Evolutionary conservation across 2,329 filamentous ascomycete species (phyloP).

Genomic region (Setomelanomma holmii): DNA sequence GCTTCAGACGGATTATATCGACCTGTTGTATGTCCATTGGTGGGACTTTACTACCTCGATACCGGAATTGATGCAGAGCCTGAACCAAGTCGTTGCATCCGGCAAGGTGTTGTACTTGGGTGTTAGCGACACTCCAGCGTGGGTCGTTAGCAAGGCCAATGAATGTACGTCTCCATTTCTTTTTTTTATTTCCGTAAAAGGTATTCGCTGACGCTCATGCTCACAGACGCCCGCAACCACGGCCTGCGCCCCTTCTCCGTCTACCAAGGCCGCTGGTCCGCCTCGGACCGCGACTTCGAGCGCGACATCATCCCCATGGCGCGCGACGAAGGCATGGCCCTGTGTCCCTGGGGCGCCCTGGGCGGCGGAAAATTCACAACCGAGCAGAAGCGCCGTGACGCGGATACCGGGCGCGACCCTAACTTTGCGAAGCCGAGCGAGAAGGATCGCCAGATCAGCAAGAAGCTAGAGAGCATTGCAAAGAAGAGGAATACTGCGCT

Average conservation of each 20-base stretch:
- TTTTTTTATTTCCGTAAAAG: background rate
- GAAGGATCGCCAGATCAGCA: constrained; percentile 60
- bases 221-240: constrained; percentile 67
- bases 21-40: constrained; percentile 51
- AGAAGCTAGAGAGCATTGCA: constrained; percentile 66
- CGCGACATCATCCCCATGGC: constrained; percentile 74
- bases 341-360: constrained; percentile 63
- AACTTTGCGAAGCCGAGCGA: constrained; percentile 52
- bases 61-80: constrained; percentile 47
- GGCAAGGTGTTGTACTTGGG: constrained; percentile 52
- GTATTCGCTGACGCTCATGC: background rate
- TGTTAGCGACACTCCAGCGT: constrained; percentile 48
- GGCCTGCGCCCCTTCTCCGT: constrained; percentile 74
- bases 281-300: constrained; percentile 70
- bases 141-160: constrained; percentile 57
- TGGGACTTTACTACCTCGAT: constrained; percentile 47
- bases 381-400: constrained; percentile 35
- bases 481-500: constrained; percentile 63
- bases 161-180: constrained; percentile 40
- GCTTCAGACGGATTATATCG: constrained; percentile 51
- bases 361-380: constrained; percentile 56
- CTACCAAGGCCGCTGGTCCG: constrained; percentile 71
- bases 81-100: constrained; percentile 43
- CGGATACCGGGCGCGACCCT: constrained; percentile 40
- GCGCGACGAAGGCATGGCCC: constrained; percentile 66